A percentile compares a stretch with the other conserved stretches of the same genome.
phyloP scores from a whole-genome alignment of 768 basidiomycete genomes.

The Gyrodon lividus region DNA sequence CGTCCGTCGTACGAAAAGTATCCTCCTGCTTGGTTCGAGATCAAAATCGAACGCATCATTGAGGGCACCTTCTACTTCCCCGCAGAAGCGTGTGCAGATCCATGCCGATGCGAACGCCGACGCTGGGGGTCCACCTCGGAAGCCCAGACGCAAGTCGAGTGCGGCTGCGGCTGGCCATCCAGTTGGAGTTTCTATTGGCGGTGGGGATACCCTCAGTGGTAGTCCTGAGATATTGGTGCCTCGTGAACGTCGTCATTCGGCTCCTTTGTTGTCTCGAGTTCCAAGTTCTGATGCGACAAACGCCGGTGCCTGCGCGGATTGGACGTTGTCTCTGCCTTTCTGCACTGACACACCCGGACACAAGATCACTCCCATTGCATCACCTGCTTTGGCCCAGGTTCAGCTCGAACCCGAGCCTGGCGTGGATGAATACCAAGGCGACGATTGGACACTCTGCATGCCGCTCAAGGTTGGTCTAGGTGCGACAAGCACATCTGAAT shows the following conservation, averaged over 20 bases:
- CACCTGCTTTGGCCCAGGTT: slow-evolving; percentile 1
- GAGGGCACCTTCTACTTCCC: slow-evolving; percentile 1
- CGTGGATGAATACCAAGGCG: slow-evolving; percentile 13
- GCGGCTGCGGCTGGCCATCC: slow-evolving; percentile 12
- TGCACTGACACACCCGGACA: slow-evolving; percentile 27
- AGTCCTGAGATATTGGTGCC: slow-evolving; percentile 20
- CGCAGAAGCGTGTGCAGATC: slow-evolving; percentile 29
- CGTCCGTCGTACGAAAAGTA: slow-evolving; percentile 32
- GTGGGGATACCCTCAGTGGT: not conserved
- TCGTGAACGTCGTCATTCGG: slow-evolving; percentile 32
- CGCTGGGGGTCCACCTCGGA: slow-evolving; percentile 5
- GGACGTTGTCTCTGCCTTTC: slow-evolving; percentile 33
- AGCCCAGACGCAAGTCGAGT: slow-evolving; percentile 29
- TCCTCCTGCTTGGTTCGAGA: slow-evolving; percentile 28
- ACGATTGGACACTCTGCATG: slow-evolving; percentile 35
- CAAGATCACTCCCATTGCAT: slow-evolving; percentile 8
- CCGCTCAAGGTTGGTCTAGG: slow-evolving; percentile 19
- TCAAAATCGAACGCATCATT: slow-evolving; percentile 24
- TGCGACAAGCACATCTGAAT: not conserved
- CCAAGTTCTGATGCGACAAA: not conserved
- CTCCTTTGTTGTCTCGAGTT: slow-evolving; percentile 21
- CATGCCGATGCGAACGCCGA: slow-evolving; percentile 23
- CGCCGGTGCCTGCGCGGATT: slow-evolving; percentile 14
- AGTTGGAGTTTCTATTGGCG: not conserved
- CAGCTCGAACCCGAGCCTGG: not conserved